Evolutionary conservation across 805 yeast species (phyloP), one percentile per base, ranked within the genome.

Genomic region (Metschnikowia noctiluminum): DNA sequence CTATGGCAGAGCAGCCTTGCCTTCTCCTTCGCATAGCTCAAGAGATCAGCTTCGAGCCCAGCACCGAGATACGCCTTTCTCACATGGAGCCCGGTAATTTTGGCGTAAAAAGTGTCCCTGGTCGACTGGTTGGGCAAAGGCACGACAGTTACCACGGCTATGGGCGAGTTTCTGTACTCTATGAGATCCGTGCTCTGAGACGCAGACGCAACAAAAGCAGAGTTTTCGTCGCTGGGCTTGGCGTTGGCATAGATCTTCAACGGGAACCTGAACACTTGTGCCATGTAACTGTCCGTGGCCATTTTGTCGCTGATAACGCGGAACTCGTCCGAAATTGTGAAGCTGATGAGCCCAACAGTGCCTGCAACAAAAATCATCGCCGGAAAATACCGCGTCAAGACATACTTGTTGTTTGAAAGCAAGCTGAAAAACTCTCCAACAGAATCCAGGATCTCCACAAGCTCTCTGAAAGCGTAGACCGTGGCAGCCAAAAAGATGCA

Each of bases 81-180:
- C 40, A 85, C 79, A 49, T 86, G 86, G 15, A 80, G 59, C 7
- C 82, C 79, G 6, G 82, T 71, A 41, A 85, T 80, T 32, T 71
- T 74, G 50, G 84, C 78, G 16, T 73, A 73, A 53, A 78, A 74
- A 28, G 72, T 65, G 35, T 54, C 55, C 13, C 70, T 66, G 8
- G 73, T 63, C 0, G 77, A 67, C 42, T 73, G 58, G 9, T 74
- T 71, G 6, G 58, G 51, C 50, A 65, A 56, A n/a, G 76, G 70
- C 39, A 71, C 73, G 40, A 77, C 69, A 0, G 84, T 74, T 30
- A 78, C 70, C 35, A 83, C 69, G 0, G 90, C 89, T 60, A 87
- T 82, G 14, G 94, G 91, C 0, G 83, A 71, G n/a, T 78, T 79
- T 60, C 91, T 78, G 67, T 86, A 87, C 14, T 78, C 62, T 28